phyloP scores from a whole-genome alignment of 108 stramenopile genomes.

The Nitzschia sp. region DNA sequence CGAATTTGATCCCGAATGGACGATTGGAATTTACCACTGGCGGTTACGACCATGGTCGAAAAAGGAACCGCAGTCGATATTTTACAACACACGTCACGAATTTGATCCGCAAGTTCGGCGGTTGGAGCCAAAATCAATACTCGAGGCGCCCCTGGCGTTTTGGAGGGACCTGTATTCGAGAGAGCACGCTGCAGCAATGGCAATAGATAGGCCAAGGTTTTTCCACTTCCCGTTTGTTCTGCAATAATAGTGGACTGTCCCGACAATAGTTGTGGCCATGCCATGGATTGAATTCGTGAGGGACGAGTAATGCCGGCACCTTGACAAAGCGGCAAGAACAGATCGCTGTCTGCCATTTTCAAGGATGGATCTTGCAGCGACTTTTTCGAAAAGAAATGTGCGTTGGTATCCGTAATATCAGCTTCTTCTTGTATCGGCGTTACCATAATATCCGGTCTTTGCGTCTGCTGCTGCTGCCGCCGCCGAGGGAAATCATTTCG shows the following conservation, averaged over 20 bases:
- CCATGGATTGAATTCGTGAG: conserved; percentile 78
- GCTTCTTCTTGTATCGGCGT: conserved; percentile 22
- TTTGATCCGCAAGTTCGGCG: conserved; percentile 92
- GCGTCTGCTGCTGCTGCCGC: conserved; percentile 6
- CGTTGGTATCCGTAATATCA: conserved; percentile 30
- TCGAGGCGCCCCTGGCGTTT: conserved; percentile 50
- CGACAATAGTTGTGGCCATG: conserved; percentile 68
- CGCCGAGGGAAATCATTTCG: no score
- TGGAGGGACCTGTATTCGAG: conserved; percentile 17
- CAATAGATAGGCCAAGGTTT: conserved; percentile 90
- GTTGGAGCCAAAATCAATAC: conserved; percentile 87
- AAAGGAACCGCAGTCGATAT: conserved; percentile 44
- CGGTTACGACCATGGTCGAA: conserved; percentile 67
- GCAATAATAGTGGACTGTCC: conserved; percentile 84
- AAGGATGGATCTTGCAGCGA: conserved; percentile 64
- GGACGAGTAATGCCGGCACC: conserved; percentile 64
- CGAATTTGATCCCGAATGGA: conserved; percentile 86
- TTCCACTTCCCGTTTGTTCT: conserved; percentile 93
- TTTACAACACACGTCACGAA: conserved; percentile 57
- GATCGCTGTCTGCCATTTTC: conserved; percentile 15
- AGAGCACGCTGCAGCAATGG: conserved; percentile 68
- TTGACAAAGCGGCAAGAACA: conserved; percentile 56
- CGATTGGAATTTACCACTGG: conserved; percentile 62
- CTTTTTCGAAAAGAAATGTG: conserved; percentile 81
- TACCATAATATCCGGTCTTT: no score